A percentile compares a stretch with the other conserved stretches of the same genome.
phyloP scores from a whole-genome alignment of 148 eudicot genomes.

The Persicaria tinctoria region DNA sequence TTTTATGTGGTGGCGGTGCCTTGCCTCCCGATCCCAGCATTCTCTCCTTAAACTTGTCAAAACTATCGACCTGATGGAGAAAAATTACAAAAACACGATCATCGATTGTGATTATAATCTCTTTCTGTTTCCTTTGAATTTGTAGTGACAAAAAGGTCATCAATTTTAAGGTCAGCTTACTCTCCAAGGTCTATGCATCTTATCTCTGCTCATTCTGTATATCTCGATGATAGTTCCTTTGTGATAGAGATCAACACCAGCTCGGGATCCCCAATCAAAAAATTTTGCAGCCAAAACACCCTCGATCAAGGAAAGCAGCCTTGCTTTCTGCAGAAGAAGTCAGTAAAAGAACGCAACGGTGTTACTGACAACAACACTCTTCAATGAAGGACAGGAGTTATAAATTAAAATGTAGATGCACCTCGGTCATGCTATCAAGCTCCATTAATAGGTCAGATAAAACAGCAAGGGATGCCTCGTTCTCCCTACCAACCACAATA shows the following conservation, averaged over 20 bases:
- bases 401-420: constrained; percentile 13
- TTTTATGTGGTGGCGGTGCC: constrained; percentile 48
- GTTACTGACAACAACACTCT: not conserved
- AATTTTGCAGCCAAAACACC: constrained; percentile 99
- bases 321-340: constrained; percentile 47
- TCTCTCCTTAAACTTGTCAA: constrained; percentile 72
- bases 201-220: constrained; percentile 93
- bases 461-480: constrained; percentile 97
- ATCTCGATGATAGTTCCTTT: constrained; percentile 95
- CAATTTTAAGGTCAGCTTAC: constrained; percentile 23
- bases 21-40: constrained; percentile 59
- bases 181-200: constrained; percentile 99
- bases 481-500: constrained; percentile 52
- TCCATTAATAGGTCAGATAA: constrained; percentile 81
- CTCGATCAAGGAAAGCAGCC: constrained; percentile 76
- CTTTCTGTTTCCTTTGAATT: not conserved
- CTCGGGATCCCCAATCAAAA: constrained; percentile 99
- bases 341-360: not conserved
- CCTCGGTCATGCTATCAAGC: constrained; percentile 91
- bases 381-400: not conserved
- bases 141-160: not conserved
- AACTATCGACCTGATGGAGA: constrained; percentile 76
- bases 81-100: constrained; percentile 7
- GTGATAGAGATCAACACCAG: constrained; percentile 97
- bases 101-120: not conserved